Base-by-base conservation (phyloP, 164 flowering plant genomes). In the Vitis rotundifolia region DNA sequence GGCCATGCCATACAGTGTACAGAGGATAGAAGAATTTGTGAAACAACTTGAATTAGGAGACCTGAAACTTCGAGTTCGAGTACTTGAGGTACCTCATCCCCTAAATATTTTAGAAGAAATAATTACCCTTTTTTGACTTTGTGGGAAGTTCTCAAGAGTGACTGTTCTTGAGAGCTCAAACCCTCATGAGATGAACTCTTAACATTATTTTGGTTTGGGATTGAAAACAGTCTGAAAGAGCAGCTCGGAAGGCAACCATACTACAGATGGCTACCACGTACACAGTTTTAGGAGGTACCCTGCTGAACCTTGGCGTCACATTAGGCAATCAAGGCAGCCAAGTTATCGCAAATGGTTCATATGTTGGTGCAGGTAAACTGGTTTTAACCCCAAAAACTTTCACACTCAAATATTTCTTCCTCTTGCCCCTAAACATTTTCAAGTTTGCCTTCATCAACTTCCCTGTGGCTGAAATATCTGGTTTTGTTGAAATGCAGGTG, bases 261-360 rank as follows among this genome's bases (percentile, higher is more conserved):
- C 77, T 91, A 65, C 97, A 94, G 71, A 90, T 91, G 95, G 99
- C 94, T 31, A 91, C 99, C n/a, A 87, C 90, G 69, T 88, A 94
- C 72, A 89, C 99, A 47, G 94, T 92, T 64, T 13, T 87, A 13
- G 90, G 97, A 65, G 97, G 97, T 9, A 89, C 91, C 18, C 73
- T 94, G 55, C 73, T 92, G 3, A 94, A 92, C 71, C 78, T 92
- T 44, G 97, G 97, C 13, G 79, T 94, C 74, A 82, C 89, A 16
- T 79, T 85, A 14, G 83, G 79, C 79, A 76, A 26, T 68, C 97
- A 92, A 83, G 94, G 93, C 57, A 89, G 64, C 73, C 84, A 76
- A 75, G 58, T 76, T 11, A 31, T 92, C 47, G 92, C 94, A 75
- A 91, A 87, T 74, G 91, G 89, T 64, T 91, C 89, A 9, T 91